Conservation (phyloP, 257 asterid genomes). For the Capsicum baccatum region DNA sequence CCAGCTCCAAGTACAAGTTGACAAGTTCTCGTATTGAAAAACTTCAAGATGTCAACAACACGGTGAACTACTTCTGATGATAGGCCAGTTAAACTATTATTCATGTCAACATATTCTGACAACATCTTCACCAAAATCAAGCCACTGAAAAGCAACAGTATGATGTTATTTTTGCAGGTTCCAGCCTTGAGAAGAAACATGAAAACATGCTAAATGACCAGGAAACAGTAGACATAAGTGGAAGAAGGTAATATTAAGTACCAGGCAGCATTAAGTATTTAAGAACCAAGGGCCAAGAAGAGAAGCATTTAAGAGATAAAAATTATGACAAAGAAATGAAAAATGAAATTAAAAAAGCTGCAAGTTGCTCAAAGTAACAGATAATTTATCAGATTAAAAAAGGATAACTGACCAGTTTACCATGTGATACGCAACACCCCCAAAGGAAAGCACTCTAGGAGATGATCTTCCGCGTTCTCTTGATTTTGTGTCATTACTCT, state of each 20-base stretch:
- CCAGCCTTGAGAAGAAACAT: constrained; percentile 23
- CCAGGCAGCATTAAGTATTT: constrained; percentile 4
- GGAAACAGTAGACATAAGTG: constrained; percentile 21
- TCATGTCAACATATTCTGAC: constrained; percentile 89
- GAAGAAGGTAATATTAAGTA: not conserved
- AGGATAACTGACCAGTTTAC: constrained; percentile 85
- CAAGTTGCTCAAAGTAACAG: constrained; percentile 16
- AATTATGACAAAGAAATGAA: constrained; percentile 16
- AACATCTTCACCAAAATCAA: constrained; percentile 95
- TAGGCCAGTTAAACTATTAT: constrained; percentile 68
- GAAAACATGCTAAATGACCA: constrained; percentile 18
- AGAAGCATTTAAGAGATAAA: not conserved
- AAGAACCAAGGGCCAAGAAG: not conserved
- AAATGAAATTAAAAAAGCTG: not conserved
- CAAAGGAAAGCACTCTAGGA: constrained; percentile 70
- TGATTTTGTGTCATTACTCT: constrained; percentile 51
- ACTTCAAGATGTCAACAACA: constrained; percentile 88
- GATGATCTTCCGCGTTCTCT: constrained; percentile 81
- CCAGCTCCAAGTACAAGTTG: constrained; percentile 99
- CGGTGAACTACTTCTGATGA: constrained; percentile 97
- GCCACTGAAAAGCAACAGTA: constrained; percentile 65
- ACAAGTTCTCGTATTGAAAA: constrained; percentile 92
- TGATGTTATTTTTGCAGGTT: constrained; percentile 20
- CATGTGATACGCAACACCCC: constrained; percentile 95
- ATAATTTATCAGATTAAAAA: constrained; percentile 30